A percentile compares a stretch with the other conserved stretches of the same genome.
phyloP scores from a whole-genome alignment of 78 protist species.

The Dictyostelium citrinum region DNA sequence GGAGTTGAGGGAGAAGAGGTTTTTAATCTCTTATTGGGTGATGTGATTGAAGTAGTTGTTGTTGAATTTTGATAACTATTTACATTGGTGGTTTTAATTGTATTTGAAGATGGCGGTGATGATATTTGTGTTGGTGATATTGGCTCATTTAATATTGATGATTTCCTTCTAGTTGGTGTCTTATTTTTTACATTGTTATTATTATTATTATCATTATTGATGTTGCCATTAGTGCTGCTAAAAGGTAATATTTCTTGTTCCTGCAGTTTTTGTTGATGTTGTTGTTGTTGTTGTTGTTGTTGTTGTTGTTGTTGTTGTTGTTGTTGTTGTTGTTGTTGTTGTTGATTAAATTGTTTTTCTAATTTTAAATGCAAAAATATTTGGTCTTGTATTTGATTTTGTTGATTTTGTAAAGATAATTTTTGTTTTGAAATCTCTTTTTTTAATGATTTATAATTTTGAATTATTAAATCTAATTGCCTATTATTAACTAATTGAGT shows the following conservation, averaged over 20 bases:
- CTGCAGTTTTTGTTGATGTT: neutral
- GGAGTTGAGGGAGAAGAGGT: neutral
- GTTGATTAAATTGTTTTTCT: neutral
- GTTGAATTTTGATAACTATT: neutral
- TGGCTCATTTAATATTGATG: neutral
- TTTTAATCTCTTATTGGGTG: neutral
- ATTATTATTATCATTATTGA: too few relatives aligned
- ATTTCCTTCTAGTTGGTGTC: neutral
- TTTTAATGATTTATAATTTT: neutral
- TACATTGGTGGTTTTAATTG: neutral
- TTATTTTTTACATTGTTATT: neutral
- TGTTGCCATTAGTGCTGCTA: neutral
- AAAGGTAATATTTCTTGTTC: neutral
- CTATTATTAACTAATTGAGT: slow-evolving; percentile 37
- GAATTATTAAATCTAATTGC: slow-evolving; percentile 24
- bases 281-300: neutral
- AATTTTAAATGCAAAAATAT: neutral
- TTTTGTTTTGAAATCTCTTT: neutral
- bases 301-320: slow-evolving; percentile 3
- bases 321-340: neutral
- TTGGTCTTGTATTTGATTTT: neutral
- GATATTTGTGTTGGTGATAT: neutral
- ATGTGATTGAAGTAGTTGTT: neutral
- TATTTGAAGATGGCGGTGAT: neutral
- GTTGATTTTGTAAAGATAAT: neutral